Evolutionary conservation across 257 asterid species (phyloP), one percentile per base, ranked within the genome.

Genomic region (Solanum piurae): DNA sequence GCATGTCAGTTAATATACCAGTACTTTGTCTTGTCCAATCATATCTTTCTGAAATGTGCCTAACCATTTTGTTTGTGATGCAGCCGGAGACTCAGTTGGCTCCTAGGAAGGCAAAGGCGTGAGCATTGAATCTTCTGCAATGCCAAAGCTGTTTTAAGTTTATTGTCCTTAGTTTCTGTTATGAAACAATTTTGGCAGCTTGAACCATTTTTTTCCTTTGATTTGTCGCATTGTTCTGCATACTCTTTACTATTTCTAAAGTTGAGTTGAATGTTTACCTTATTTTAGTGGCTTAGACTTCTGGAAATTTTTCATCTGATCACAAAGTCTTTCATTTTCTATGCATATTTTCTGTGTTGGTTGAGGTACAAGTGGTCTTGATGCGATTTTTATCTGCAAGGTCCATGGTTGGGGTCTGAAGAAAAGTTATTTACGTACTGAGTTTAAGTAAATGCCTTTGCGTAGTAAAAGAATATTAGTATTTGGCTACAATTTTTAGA

Each of bases 51-150:
- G 2, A 29, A 29, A 3, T 82, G 20, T 29, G 5, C n/a, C 36
- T 40, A 58, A 85, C 29, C 27, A 5, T 37, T 44, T 29, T n/a
- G 3, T 18, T 86, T 29, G 12, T 76, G 76, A 25, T 89, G 86
- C 89, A 89, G 91, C 83, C 91, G 12, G 91, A 89, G 83, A 52
- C 87, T 10, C 91, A 89, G 71, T 33, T 89, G 87, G 89, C 91
- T 20, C 23, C 91, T 55, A 86, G 83, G 38, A 88, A 86, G 75
- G 58, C 87, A 7, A 87, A 87, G 55, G 69, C 85, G 4, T 82
- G 42, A 52, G 20, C 85, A 31, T 4, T 49, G 29, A 10, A 36
- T 74, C 8, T 42, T 37, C 31, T 46, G 20, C 42, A 82, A 18
- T 18, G 18, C 69, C 55, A 38, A 46, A 5, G 42, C 4, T 29